Base-by-base conservation (phyloP, 225 moss, liverwort and hornwort species). In the Anthoceros angustus region DNA sequence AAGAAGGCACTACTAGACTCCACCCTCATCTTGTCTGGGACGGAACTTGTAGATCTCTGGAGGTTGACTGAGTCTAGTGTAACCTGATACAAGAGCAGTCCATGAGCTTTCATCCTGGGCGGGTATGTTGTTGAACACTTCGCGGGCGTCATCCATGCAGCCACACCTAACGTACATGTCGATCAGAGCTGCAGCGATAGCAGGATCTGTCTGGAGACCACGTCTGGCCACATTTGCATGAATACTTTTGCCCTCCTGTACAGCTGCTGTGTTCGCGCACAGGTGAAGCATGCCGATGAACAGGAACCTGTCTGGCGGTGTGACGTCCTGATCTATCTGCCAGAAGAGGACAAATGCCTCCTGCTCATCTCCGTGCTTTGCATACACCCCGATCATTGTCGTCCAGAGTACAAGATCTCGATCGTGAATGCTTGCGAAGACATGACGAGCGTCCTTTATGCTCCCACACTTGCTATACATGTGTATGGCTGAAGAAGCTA, bases 81-180 rank as follows among this genome's bases (percentile, higher is more conserved):
- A 32, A 32, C 32, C 32, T 32, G 32, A 32, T 32, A 32, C 32
- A 1, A 32, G 32, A 32, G 45, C 25, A 67, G 11, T 16, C 67
- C 67, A 67, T 12, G 67, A 43, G 18, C 18, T 12, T 7, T 42
- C 20, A 67, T 67, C 25, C 26, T 25, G 43, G 15, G 41, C 1
- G 8, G 7, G 41, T 23, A 67, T 67, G 18, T 7, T 45, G 12
- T 48, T 24, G 23, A 67, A 67, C n/a, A 80, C 69, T 62, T 40
- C 70, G 24, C 74, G 74, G 18, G 80, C 77, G 25, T 69, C 74
- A 42, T 69, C 68, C n/a, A 77, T 20, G 20, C 71, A 69, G 40
- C 77, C 69, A 8, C 77, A 80, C 55, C 55, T 77, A 61, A 69
- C 38, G 69, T 80, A 80, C 77, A 80, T 74, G 10, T 80, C 66